Conservation (phyloP, 2,329 filamentous ascomycete genomes). For the Xylariaceae sp. region DNA sequence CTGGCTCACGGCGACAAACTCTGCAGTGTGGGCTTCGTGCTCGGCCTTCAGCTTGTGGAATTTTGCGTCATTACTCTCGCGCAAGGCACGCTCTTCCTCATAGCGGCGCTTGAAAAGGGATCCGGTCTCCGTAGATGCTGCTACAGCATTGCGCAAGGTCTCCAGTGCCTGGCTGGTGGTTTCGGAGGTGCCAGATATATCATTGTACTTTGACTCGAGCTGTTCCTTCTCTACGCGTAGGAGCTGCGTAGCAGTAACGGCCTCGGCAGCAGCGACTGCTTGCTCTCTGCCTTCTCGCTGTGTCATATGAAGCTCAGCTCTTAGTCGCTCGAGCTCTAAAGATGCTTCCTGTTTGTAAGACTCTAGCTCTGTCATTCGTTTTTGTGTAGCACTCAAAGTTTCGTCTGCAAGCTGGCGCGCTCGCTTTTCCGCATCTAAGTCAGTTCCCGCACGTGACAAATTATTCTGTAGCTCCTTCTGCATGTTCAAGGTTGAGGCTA, state of each 20-base stretch:
- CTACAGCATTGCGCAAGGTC: conserved; percentile 72
- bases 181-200: conserved; percentile 61
- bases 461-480: conserved; percentile 79
- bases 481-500: conserved; percentile 74
- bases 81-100: conserved; percentile 73
- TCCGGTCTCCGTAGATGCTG: conserved; percentile 74
- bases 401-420: conserved; percentile 85
- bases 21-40: conserved; percentile 73
- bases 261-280: conserved; percentile 71
- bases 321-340: conserved; percentile 78
- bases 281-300: conserved; percentile 79
- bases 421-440: conserved; percentile 76
- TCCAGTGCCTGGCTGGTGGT: conserved; percentile 69
- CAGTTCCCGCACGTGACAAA: conserved; percentile 63
- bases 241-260: conserved; percentile 68
- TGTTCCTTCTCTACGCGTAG: conserved; percentile 85
- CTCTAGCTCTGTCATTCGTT: conserved; percentile 79
- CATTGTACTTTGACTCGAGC: conserved; percentile 63
- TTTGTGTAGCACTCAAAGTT: conserved; percentile 75
- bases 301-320: conserved; percentile 76
- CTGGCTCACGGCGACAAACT: conserved; percentile 70
- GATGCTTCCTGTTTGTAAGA: conserved; percentile 77
- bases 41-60: conserved; percentile 73
- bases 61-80: conserved; percentile 73
- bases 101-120: conserved; percentile 74